phyloP scores from a whole-genome alignment of 257 asterid genomes.

The Solanum sejunctum region DNA sequence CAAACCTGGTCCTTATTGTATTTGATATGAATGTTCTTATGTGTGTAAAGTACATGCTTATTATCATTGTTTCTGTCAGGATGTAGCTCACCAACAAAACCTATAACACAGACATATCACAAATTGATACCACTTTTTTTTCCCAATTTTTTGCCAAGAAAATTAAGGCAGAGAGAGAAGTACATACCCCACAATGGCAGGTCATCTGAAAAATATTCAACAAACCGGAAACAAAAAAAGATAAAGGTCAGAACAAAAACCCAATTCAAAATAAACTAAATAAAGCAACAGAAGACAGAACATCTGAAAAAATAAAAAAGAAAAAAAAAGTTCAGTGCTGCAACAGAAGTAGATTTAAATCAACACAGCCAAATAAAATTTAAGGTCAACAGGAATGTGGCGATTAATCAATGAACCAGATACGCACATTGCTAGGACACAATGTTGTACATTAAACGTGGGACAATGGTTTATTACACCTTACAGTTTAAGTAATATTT shows the following conservation, averaged over 20 bases:
- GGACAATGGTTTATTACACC: neutral
- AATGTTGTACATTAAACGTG: neutral
- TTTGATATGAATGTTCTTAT: constrained; percentile 31
- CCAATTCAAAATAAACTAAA: neutral
- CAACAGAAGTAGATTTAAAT: neutral
- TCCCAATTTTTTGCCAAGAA: neutral
- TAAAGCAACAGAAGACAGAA: neutral
- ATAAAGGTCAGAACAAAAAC: neutral
- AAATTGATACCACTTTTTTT: neutral
- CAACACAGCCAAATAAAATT: neutral
- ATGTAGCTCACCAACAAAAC: constrained; percentile 42
- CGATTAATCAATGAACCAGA: neutral
- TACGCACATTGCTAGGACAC: neutral
- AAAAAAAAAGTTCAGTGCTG: neutral
- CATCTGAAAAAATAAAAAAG: neutral
- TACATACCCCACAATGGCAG: constrained; percentile 94
- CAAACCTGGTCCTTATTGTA: constrained; percentile 47
- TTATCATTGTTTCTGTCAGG: constrained; percentile 37
- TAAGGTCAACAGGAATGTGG: neutral
- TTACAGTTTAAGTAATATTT: neutral
- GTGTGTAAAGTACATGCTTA: constrained; percentile 42
- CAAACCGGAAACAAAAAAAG: constrained; percentile 13
- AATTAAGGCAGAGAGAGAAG: neutral
- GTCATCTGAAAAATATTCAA: constrained; percentile 57
- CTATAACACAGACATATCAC: constrained; percentile 7